Base-by-base conservation (phyloP, 2,329 filamentous ascomycete species). In the Pseudogymnoascus sp. region DNA sequence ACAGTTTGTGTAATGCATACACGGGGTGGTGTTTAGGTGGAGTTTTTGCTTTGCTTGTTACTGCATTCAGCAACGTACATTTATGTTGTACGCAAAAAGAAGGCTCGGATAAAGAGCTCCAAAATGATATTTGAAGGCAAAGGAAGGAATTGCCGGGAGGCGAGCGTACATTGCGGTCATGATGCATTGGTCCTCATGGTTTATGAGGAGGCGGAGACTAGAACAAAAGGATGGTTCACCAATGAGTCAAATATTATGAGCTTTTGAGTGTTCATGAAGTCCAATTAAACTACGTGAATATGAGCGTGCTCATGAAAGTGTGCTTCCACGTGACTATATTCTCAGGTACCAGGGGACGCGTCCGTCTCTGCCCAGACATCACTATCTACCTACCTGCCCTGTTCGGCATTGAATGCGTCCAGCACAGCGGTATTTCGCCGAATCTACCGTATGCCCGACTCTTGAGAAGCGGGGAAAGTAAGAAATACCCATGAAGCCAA, bases 21-120 rank as follows among this genome's bases (percentile, higher is more conserved):
- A 52, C 40, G 64, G 66, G 66, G 65, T 64, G 65, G 59, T 69
- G 69, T 73, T 72, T 70, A 71, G 69, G 69, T 70, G 65, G 65
- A 69, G 66, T 55, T 55, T 12, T 55, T 33, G 48, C 15, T 21
- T 33, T 55, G 12, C 5, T 55, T 45, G 21, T 45, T 39, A 8
- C 12, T 48, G 42, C 21, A 13, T 27, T 27, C 15, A 55, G 35
- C 48, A 33, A 55, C 48, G 48, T 55, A 55, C 48, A 35, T 55
- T 55, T 9, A 55, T 55, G 48, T 33, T 55, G 29, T 55, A 35
- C 48, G 45, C 48, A 55, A 55, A 55, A 55, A 55, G 48, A 55
- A 55, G 42, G 29, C 48, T 33, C 29, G 29, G 48, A 55, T 55
- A 33, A 12, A 5, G 29, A 33, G 29, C 21, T 42, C 48, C 48